Conservation (phyloP, 352 stramenopile species). For the Globisporangium cylindrosporum region DNA sequence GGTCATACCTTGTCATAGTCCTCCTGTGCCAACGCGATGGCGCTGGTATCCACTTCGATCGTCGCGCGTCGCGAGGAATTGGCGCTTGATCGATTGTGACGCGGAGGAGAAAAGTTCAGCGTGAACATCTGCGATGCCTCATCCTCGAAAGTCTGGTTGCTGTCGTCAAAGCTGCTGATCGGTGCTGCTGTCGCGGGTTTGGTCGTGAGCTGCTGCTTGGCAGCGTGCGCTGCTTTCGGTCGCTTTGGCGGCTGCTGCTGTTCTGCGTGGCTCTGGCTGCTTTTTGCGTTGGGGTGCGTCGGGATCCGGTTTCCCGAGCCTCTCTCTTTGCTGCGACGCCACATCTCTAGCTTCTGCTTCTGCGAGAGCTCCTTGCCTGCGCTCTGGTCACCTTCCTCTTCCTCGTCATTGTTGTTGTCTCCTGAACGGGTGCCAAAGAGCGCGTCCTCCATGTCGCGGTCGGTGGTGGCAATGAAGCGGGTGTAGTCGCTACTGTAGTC, state of each 20-base stretch:
- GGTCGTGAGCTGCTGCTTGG: constrained; percentile 17
- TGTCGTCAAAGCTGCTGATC: background rate
- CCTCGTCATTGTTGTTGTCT: constrained; percentile 16
- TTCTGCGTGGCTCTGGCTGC: constrained; percentile 2
- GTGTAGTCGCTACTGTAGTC: constrained; percentile 10
- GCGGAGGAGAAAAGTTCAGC: constrained; percentile 23
- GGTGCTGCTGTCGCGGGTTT: background rate
- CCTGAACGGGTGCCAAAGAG: constrained; percentile 13
- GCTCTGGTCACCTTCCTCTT: background rate
- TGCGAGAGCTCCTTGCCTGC: constrained; percentile 13
- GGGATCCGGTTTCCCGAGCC: constrained; percentile 6
- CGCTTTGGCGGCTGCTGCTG: constrained; percentile 15
- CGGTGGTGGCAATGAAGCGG: background rate
- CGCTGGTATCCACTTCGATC: constrained; percentile 9
- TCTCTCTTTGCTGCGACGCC: constrained; percentile 19
- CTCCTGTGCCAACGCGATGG: constrained; percentile 1
- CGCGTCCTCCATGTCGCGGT: constrained; percentile 21
- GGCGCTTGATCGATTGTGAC: constrained; percentile 14
- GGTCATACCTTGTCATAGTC: constrained; percentile 20
- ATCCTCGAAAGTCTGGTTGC: constrained; percentile 20
- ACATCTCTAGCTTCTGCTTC: constrained; percentile 24
- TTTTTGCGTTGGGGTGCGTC: background rate
- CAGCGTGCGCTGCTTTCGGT: constrained; percentile 22
- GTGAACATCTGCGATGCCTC: constrained; percentile 10
- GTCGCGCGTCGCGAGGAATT: constrained; percentile 20